phyloP scores from a whole-genome alignment of 768 basidiomycete genomes.

The Multifurca ochricompacta region DNA sequence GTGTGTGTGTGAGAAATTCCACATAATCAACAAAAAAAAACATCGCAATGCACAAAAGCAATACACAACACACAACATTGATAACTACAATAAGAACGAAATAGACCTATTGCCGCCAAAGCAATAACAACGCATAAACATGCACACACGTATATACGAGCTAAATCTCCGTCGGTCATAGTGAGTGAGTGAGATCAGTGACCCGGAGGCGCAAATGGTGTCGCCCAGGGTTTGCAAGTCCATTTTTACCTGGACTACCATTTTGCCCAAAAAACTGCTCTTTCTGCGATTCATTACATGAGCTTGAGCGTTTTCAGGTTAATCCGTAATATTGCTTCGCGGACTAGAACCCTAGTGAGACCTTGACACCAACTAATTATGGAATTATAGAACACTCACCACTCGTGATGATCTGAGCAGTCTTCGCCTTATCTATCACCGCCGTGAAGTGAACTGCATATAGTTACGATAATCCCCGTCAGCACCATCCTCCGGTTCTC shows the following conservation, averaged over 20 bases:
- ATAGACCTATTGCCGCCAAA: neutral
- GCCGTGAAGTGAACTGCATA: conserved; percentile 77
- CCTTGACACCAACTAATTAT: no score
- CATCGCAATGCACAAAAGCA: no score
- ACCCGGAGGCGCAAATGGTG: no score
- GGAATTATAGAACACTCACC: conserved; percentile 37
- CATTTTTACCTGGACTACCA: no score
- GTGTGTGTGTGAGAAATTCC: no score
- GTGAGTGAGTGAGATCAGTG: neutral
- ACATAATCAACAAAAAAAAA: no score
- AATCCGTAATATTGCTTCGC: conserved; percentile 50
- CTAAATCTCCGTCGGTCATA: neutral
- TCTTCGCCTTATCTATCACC: conserved; percentile 73
- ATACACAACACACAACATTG: no score
- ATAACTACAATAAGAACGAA: neutral
- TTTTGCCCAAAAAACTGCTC: neutral
- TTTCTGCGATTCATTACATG: no score
- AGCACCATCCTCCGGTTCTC: neutral
- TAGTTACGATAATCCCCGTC: conserved; percentile 1
- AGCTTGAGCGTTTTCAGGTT: conserved; percentile 56
- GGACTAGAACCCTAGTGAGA: conserved; percentile 35
- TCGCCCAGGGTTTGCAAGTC: no score
- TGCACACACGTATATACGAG: conserved; percentile 6
- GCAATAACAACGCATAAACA: neutral
- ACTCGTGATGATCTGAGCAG: conserved; percentile 62